These are phyloP conservation scores for Hysterangium stoloniferum DNA, from an alignment of 768 basidiomycete genomes.

Conservation along the genomic window DNA sequence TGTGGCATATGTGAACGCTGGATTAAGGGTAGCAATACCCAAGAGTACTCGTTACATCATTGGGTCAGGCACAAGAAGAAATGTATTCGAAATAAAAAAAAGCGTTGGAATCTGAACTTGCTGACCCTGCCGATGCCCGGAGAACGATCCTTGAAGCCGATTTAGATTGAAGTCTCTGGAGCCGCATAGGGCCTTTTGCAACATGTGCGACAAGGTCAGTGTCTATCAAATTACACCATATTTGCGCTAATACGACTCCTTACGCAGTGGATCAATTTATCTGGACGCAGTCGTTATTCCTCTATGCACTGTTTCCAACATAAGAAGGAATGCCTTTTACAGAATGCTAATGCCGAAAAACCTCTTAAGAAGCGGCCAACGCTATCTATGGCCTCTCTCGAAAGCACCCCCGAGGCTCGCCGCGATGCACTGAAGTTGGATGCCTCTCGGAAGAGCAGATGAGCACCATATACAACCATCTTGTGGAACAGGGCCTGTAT, in stretches of 20 bases:
- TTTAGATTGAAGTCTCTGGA: neutral
- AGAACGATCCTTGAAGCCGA: neutral
- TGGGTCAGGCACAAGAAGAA: slow-evolving; percentile 42
- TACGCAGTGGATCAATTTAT: neutral
- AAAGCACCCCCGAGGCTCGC: too few species aligned
- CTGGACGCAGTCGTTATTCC: slow-evolving; percentile 1
- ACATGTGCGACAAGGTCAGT: slow-evolving; percentile 1
- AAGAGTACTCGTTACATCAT: slow-evolving; percentile 77
- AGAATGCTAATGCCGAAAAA: too few species aligned
- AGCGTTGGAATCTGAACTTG: neutral
- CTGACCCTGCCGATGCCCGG: neutral
- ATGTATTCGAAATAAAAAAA: neutral
- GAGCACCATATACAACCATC: too few species aligned
- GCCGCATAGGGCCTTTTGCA: neutral
- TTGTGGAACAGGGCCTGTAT: too few species aligned
- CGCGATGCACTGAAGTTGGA: too few species aligned
- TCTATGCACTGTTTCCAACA: neutral
- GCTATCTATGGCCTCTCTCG: too few species aligned
- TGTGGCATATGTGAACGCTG: neutral
- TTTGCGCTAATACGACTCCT: neutral
- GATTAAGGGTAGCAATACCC: slow-evolving; percentile 28
- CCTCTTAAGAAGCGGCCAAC: too few species aligned
- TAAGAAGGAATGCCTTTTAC: neutral
- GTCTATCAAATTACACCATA: neutral
- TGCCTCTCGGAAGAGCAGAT: too few species aligned